These are phyloP conservation scores for Hericium alpestre DNA, from an alignment of 768 basidiomycete genomes.

Conservation along the genomic window DNA sequence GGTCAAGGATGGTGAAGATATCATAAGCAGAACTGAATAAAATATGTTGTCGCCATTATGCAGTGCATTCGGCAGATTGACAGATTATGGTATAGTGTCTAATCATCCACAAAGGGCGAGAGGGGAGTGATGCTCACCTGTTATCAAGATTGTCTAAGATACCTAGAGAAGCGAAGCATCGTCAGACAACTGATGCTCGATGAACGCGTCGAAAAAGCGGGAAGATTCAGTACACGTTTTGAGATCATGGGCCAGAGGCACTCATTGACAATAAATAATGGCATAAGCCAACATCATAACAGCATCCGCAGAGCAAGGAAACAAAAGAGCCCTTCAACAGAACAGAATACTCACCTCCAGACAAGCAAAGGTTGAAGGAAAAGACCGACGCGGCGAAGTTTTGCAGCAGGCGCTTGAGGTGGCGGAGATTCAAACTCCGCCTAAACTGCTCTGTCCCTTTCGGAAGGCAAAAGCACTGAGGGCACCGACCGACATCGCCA, in stretches of 20 bases:
- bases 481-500: constrained; percentile 12
- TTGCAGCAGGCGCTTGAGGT: background rate
- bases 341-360: background rate
- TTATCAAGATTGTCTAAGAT: background rate
- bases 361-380: background rate
- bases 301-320: constrained; percentile 10
- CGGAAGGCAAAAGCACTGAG: constrained; percentile 3
- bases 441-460: constrained; percentile 2
- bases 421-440: constrained; percentile 6
- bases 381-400: background rate
- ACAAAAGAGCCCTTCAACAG: background rate
- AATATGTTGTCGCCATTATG: constrained; percentile 19
- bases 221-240: constrained; percentile 35
- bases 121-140: constrained; percentile 2
- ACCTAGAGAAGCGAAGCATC: background rate
- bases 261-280: constrained; percentile 62
- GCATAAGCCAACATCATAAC: constrained; percentile 40
- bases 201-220: background rate
- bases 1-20: background rate
- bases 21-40: constrained; percentile 17
- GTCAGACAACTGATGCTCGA: background rate
- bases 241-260: constrained; percentile 32
- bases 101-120: constrained; percentile 20
- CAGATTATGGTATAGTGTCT: constrained; percentile 31
- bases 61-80: constrained; percentile 41